Base-by-base conservation (phyloP, 345 rosid genomes). In the Hibiscus trionum region DNA sequence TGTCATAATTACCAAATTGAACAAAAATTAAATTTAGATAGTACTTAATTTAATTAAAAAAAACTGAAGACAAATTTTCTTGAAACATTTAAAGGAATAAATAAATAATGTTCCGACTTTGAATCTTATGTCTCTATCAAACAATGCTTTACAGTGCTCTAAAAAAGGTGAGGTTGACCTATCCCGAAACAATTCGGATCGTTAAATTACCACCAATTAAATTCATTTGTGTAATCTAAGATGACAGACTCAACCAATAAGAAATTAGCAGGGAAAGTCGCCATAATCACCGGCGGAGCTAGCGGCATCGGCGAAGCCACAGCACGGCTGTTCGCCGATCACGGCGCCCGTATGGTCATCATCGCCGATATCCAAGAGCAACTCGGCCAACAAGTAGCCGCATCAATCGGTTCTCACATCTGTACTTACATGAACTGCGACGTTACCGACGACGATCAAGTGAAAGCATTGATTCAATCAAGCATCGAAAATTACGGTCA, bases 281-380 rank as follows among this genome's bases (percentile, higher is more conserved):
- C 74, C 56, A 71, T 71, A 3, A 44, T 71, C 55, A 71, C 73
- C 4, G 73, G 73, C 8, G 73, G 66, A 12, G 73, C 73, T 6
- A 58, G 73, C 66, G 73, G 73, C 1, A 71, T 71, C 4, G 74
- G 74, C 5, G 39, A 42, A 59, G 66, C 56, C 56, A 71, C 74
- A 0, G 74, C 74, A 0, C 53, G 66, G 16, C 56, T 71, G 29
- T 71, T 71, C 12, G 44, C 56, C 7, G n/a, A 58, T 26, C 66
- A 58, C 19, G 66, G 66, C 15, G 66, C 74, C 5, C 56, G 39
- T 11, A 71, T 57, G 39, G 16, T 58, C 9, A 49, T 71, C 39
- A 71, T 71, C 19, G 74, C 74, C 14, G 74, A 71, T 29, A 58
- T 71, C 21, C 74, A 71, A 71, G 74, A 71, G 4, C 21, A 57